Conservation (phyloP, 2,329 filamentous ascomycete genomes). For the Raffaelea arxii region DNA sequence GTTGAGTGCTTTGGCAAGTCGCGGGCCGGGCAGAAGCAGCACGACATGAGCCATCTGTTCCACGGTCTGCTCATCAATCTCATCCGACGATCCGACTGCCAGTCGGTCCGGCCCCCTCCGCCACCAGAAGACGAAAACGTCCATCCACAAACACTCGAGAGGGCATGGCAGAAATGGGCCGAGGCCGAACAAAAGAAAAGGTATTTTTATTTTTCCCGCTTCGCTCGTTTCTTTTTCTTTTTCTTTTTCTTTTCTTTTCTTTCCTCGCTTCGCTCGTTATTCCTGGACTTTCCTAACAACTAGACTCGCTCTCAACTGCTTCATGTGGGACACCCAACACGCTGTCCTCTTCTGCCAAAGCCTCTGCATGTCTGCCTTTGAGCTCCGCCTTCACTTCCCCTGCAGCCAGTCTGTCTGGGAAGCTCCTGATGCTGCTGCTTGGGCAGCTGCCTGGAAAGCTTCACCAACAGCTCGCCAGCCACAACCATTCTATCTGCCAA, state of each 20-base stretch:
- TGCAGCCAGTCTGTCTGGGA: constrained; percentile 12
- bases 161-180: constrained; percentile 7
- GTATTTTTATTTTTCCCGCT: neutral
- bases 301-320: constrained; percentile 10
- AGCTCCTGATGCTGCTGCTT: constrained; percentile 1
- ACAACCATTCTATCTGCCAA: constrained; percentile 4
- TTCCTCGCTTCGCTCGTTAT: too few relatives aligned
- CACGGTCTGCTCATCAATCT: constrained; percentile 13
- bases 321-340: constrained; percentile 14
- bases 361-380: constrained; percentile 14
- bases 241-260: neutral
- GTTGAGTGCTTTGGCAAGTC: constrained; percentile 14
- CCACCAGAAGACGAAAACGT: neutral
- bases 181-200: constrained; percentile 11
- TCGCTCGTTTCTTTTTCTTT: neutral
- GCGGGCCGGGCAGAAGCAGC: constrained; percentile 13
- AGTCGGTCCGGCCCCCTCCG: constrained; percentile 5
- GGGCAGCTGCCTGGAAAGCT: constrained; percentile 4
- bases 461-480: neutral
- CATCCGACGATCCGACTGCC: constrained; percentile 12
- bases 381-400: constrained; percentile 10
- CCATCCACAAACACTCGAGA: neutral
- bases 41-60: constrained; percentile 14
- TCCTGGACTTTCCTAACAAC: too few relatives aligned
- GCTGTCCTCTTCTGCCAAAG: constrained; percentile 14